Evolutionary conservation across 371 early-diverging fungal genomes (phyloP), one percentile per base, ranked within the genome.

Genomic region (Basidiobolus meristosporus): DNA sequence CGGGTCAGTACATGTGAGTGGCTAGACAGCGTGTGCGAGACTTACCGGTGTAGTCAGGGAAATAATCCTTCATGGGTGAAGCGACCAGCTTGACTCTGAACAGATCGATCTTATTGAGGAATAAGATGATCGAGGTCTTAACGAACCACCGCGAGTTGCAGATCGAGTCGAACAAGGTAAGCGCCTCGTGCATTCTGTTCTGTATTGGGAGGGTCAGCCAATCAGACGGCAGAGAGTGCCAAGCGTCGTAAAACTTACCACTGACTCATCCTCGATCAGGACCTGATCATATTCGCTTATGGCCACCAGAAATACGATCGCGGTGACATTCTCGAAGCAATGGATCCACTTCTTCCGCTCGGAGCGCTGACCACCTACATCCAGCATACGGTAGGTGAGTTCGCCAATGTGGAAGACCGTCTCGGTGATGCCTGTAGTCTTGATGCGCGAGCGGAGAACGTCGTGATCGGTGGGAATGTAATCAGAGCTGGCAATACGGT

Each of bases 311-410:
- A 92, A 96, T 31, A 96, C 70, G 42, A 96, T 85, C 11, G 93
- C 86, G 1, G 92, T 93, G 16, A 96, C 95, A 48, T 85, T 83
- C 50, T 92, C 93, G 46, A 90, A 81, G 42, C 88, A 90, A 37
- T 89, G 90, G 32, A 85, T 70, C 95, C 95, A 92, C 52, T 89
- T 90, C 46, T 88, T 91, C 41, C 95, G 73, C 47, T 86, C 87
- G 15, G 78, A 76, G 16, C 87, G 59, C 56, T 92, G 92, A 14
- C 92, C 92, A 35, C 92, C 90, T 18, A 92, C 93, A 57, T 92
- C 93, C 57, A 88, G 77, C 85, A 92, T 86, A 39, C 82, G 62
- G 53, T 85, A 85, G 7, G 80, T 84, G 41, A 90, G 57, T 22
- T 84, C 78, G 0, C 81, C 84, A 45, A 88, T 74, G 21, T 62